A percentile compares a stretch with the other conserved stretches of the same genome.
phyloP scores from a whole-genome alignment of 371 early-diverging fungal species.

The Nematocida sp. region DNA sequence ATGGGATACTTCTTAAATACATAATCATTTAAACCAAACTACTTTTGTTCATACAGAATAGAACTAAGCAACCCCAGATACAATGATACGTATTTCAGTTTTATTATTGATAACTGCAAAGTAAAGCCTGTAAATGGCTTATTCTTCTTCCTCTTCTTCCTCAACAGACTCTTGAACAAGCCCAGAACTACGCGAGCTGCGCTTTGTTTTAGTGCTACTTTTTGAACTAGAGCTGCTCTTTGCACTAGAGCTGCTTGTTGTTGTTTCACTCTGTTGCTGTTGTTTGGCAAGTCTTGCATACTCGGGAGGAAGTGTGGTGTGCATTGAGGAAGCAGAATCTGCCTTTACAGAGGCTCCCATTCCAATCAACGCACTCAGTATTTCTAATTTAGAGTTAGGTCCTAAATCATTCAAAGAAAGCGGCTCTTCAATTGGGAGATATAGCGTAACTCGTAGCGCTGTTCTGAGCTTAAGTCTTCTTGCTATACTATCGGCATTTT shows the following conservation, averaged over 20 bases:
- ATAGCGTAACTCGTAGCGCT: constrained; percentile 18
- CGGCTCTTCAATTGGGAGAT: not conserved
- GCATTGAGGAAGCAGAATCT: constrained; percentile 5
- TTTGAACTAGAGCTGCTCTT: not conserved
- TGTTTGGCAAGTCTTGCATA: not conserved
- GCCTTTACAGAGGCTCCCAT: not conserved
- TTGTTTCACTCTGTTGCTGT: not conserved
- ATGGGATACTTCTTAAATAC: no score
- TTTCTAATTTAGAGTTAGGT: constrained; percentile 17
- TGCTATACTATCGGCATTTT: constrained; percentile 18
- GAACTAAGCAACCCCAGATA: no score
- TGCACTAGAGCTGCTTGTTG: not conserved
- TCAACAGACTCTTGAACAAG: constrained; percentile 14
- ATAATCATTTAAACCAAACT: no score
- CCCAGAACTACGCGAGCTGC: not conserved
- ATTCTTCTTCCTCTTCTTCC: constrained; percentile 6
- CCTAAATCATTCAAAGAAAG: constrained; percentile 5
- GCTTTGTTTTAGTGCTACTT: not conserved
- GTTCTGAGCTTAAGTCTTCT: not conserved
- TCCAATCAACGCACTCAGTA: not conserved
- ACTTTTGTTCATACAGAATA: no score
- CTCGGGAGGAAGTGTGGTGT: constrained; percentile 24
- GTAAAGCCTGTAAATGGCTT: not conserved
- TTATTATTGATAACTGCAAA: constrained; percentile 26
- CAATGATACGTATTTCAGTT: constrained; percentile 7